phyloP scores from a whole-genome alignment of 2,329 filamentous ascomycete species.

The Lecanicillium sp. region DNA sequence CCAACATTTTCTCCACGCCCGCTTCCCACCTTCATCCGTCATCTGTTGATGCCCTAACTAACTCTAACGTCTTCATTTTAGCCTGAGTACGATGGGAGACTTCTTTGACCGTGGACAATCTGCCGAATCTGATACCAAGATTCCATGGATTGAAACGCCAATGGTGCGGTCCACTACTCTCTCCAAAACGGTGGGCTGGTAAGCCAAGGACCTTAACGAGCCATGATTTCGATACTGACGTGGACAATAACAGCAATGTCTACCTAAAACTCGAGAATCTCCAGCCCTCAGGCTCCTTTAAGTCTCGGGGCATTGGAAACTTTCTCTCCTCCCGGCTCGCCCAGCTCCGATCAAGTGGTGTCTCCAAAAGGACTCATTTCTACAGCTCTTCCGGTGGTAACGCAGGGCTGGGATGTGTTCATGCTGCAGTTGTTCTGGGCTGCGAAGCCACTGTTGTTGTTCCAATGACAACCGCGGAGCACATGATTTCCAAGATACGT shows the following conservation, averaged over 20 bases:
- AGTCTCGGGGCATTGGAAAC: constrained; percentile 69
- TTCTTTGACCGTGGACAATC: too few species aligned
- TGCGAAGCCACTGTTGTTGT: constrained; percentile 65
- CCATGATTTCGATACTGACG: too few species aligned
- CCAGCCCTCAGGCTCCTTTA: constrained; percentile 79
- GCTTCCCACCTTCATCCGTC: too few species aligned
- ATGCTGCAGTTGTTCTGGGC: constrained; percentile 54
- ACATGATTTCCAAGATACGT: constrained; percentile 62
- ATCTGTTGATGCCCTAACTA: too few species aligned
- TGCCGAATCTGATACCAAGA: too few species aligned
- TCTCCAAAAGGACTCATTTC: constrained; percentile 44
- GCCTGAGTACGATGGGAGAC: too few species aligned
- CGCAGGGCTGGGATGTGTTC: constrained; percentile 72
- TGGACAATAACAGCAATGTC: constrained; percentile 51
- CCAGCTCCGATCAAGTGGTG: constrained; percentile 7
- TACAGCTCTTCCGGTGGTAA: constrained; percentile 72
- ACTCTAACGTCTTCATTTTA: too few species aligned
- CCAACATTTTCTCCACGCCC: too few species aligned
- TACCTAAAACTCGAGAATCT: constrained; percentile 77
- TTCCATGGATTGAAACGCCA: constrained; percentile 62
- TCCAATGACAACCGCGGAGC: constrained; percentile 52
- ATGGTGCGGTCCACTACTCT: constrained; percentile 57
- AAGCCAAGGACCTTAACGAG: constrained; percentile 18
- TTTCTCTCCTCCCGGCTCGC: constrained; percentile 36
- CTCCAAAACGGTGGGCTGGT: constrained; percentile 62